Evolutionary conservation across 2,329 filamentous ascomycete species (phyloP), one percentile per base, ranked within the genome.

Genomic region (Beauveria bassiana): DNA sequence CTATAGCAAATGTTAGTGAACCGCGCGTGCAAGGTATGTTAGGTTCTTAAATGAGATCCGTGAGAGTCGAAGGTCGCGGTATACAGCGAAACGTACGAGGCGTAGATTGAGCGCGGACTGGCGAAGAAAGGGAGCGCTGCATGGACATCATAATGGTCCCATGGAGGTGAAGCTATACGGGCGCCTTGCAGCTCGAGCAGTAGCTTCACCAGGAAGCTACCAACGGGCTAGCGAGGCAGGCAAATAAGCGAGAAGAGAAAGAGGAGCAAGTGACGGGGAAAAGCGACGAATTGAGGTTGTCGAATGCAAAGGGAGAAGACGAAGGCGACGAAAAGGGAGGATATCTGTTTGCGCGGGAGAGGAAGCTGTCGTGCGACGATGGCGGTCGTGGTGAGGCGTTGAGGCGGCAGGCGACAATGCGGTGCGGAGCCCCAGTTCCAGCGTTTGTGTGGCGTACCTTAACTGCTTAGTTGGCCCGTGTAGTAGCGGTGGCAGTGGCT

Each of bases 61-160:
- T 38, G n/a, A 54, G 8, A 28, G 28, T 2, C 5, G 1, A 12
- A 18, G 16, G 16, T 28, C 14, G 40, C 6, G 14, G 18, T 31
- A 18, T 38, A n/a, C 9, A 47, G 40, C 31, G 12, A 53, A 66
- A 87, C 85, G 72, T 86, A 87, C 85, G 79, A 70, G 80, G 77
- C 73, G 82, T 81, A 67, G 81, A 77, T 69, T 80, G 78, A 66
- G 80, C 77, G 75, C 80, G 80, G 74, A 84, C 83, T 68, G 84
- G 81, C 73, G 85, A 86, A 66, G 85, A 86, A 65, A 82, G 77
- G 65, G 83, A 85, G 69, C 81, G 81, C 75, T 85, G 81, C 82
- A 85, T 84, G 74, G 82, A 81, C 72, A 82, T 81, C 80, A 85
- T 84, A 74, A 72, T 81, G 79, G 74, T 73, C 73, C 75, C 78